Percentiles rank a stretch among this genome's conserved stretches.
phyloP scores from a whole-genome alignment of 805 yeast species.

The Zygoascus flipseniorum region DNA sequence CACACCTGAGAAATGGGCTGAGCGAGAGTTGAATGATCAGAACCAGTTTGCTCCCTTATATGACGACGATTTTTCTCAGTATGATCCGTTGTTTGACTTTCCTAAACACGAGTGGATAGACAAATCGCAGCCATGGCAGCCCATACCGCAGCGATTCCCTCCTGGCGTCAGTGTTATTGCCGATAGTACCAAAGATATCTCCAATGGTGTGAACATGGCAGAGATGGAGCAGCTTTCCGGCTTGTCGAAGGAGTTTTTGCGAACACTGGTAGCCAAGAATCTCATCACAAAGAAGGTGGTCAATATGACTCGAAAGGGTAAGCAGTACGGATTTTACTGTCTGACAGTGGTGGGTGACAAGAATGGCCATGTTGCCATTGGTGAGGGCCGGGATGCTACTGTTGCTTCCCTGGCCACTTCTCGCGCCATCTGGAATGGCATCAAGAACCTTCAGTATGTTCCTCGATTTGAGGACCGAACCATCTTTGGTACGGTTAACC shows the following conservation, averaged over 20 bases:
- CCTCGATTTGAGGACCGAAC: constrained; percentile 91
- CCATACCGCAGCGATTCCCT: constrained; percentile 45
- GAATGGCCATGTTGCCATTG: constrained; percentile 89
- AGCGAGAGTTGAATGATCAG: constrained; percentile 35
- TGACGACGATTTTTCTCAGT: constrained; percentile 58
- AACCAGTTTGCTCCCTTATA: constrained; percentile 59
- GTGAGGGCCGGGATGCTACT: constrained; percentile 85
- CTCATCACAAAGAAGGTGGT: constrained; percentile 57
- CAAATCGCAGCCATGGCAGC: constrained; percentile 47
- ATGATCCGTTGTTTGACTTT: constrained; percentile 72
- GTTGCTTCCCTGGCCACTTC: constrained; percentile 65
- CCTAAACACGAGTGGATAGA: constrained; percentile 40
- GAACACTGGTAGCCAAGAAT: constrained; percentile 45
- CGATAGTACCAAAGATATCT: constrained; percentile 24
- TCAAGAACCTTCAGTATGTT: constrained; percentile 69
- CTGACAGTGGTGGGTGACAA: constrained; percentile 87
- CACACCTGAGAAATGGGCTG: constrained; percentile 50
- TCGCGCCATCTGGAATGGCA: constrained; percentile 91
- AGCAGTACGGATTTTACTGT: constrained; percentile 72
- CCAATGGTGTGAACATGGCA: constrained; percentile 25
- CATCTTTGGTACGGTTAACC: constrained; percentile 71
- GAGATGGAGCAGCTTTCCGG: constrained; percentile 27
- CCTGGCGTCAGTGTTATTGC: constrained; percentile 35
- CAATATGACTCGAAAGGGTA: constrained; percentile 89
- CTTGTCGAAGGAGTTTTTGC: constrained; percentile 47